Conservation (phyloP, 2,329 filamentous ascomycete genomes). For the Epichloe amarillans region DNA sequence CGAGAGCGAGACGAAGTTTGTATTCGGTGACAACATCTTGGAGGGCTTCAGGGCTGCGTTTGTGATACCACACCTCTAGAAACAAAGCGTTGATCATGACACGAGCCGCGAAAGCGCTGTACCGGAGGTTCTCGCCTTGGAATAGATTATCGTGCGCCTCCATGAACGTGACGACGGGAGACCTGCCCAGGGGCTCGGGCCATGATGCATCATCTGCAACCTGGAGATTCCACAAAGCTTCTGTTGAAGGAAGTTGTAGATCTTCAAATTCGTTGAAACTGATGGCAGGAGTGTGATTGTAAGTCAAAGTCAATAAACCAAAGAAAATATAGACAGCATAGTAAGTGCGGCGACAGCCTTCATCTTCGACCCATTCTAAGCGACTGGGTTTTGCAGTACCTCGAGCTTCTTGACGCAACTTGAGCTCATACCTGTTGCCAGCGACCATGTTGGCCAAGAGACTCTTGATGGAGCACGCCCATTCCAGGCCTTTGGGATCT, state of each 20-base stretch:
- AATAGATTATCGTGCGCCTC: conserved; percentile 92
- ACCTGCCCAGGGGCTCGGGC: conserved; percentile 62
- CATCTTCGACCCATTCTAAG: conserved; percentile 90
- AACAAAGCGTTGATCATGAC: conserved; percentile 99
- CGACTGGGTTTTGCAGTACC: conserved; percentile 63
- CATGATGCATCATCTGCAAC: conserved; percentile 67
- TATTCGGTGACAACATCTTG: conserved; percentile 98
- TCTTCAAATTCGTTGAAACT: conserved; percentile 97
- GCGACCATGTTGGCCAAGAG: conserved; percentile 97
- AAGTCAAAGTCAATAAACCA: conserved; percentile 83
- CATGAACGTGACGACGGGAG: conserved; percentile 72
- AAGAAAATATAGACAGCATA: conserved; percentile 99
- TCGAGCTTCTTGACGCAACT: conserved; percentile 80
- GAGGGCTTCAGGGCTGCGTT: conserved; percentile 91
- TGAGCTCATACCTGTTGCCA: conserved; percentile 90
- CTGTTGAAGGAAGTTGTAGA: conserved; percentile 80
- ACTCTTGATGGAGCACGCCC: conserved; percentile 98
- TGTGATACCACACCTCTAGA: conserved; percentile 97
- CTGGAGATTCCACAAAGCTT: conserved; percentile 85
- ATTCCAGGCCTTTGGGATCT: conserved; percentile 92
- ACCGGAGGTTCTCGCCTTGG: conserved; percentile 78
- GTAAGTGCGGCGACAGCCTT: conserved; percentile 91
- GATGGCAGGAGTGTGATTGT: conserved; percentile 96
- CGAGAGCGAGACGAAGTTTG: conserved; percentile 85
- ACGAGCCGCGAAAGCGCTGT: conserved; percentile 92